A percentile compares a stretch with the other conserved stretches of the same genome.
These are phyloP conservation scores for Sicyos baderoa DNA, from an alignment of 306 rosid species.

Conservation along the genomic window DNA sequence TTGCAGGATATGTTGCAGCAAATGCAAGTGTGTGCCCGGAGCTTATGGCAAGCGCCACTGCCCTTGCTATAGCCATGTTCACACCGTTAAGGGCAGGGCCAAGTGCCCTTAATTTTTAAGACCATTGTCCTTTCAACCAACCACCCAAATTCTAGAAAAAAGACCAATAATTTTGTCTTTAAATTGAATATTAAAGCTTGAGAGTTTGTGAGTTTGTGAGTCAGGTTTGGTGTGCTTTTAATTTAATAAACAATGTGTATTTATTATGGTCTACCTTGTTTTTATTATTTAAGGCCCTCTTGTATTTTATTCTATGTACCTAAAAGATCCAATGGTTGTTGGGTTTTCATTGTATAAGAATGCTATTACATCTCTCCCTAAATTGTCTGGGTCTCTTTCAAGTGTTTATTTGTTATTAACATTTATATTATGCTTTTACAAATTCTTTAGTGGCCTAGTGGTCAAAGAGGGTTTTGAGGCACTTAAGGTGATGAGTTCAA, in stretches of 20 bases:
- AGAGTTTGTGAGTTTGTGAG: neutral
- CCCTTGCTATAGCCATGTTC: conserved; percentile 15
- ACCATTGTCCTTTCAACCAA: neutral
- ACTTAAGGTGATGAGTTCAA: too few species aligned
- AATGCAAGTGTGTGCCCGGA: conserved; percentile 67
- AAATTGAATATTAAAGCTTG: neutral
- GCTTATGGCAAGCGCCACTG: neutral
- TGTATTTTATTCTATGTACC: neutral
- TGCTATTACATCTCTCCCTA: neutral
- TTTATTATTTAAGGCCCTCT: neutral
- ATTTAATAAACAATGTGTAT: neutral
- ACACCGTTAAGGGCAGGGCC: neutral
- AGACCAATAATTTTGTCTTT: conserved; percentile 10
- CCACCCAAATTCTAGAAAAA: neutral
- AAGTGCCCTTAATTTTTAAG: conserved; percentile 14
- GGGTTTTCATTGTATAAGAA: neutral
- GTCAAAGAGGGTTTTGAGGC: too few species aligned
- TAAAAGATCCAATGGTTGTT: conserved; percentile 1
- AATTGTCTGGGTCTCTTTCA: neutral
- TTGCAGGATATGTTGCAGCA: conserved; percentile 54
- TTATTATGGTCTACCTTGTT: neutral
- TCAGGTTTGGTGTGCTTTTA: neutral
- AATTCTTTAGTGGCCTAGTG: too few species aligned
- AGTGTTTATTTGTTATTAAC: neutral
- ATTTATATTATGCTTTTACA: neutral